These are phyloP conservation scores for Aschersonia sp. DNA, from an alignment of 2,329 filamentous ascomycete genomes.

Conservation along the genomic window DNA sequence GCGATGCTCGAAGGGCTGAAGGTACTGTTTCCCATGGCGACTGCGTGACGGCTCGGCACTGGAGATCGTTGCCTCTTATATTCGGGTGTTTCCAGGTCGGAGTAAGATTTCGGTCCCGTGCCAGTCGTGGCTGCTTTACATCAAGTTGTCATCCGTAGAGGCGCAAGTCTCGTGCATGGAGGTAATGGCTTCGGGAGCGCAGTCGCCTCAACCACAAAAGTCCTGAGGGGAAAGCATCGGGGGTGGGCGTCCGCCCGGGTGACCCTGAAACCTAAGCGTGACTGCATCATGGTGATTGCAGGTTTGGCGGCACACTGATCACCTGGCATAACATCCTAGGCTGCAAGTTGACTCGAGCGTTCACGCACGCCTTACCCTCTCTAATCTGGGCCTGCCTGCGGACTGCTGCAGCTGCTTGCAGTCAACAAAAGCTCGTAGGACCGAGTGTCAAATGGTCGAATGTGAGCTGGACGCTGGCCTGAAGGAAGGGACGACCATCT, in stretches of 20 bases:
- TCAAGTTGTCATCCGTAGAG: neutral
- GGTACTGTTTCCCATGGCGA: slow-evolving; percentile 10
- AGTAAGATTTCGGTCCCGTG: neutral
- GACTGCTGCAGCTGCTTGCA: too few relatives aligned
- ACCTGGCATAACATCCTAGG: neutral
- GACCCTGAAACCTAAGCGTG: slow-evolving; percentile 3
- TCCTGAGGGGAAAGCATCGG: neutral
- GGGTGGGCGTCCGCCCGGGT: neutral
- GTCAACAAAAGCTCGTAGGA: too few relatives aligned
- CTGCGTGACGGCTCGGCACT: neutral
- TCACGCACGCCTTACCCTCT: neutral
- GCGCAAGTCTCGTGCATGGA: slow-evolving; percentile 1
- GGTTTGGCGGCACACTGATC: neutral
- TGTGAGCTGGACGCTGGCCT: too few relatives aligned
- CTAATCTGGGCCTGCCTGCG: neutral
- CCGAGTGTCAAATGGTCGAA: too few relatives aligned
- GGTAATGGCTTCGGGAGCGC: neutral
- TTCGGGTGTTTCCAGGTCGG: neutral
- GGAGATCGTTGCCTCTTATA: neutral
- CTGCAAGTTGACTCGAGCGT: neutral
- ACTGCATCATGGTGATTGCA: slow-evolving; percentile 3
- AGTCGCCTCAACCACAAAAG: neutral
- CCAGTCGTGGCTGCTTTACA: neutral
- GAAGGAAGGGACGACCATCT: too few relatives aligned
- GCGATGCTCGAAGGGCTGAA: slow-evolving; percentile 14